A percentile compares a stretch with the other conserved stretches of the same genome.
These are phyloP conservation scores for Tephrocybe sp. DNA, from an alignment of 768 basidiomycete species.

Conservation along the genomic window DNA sequence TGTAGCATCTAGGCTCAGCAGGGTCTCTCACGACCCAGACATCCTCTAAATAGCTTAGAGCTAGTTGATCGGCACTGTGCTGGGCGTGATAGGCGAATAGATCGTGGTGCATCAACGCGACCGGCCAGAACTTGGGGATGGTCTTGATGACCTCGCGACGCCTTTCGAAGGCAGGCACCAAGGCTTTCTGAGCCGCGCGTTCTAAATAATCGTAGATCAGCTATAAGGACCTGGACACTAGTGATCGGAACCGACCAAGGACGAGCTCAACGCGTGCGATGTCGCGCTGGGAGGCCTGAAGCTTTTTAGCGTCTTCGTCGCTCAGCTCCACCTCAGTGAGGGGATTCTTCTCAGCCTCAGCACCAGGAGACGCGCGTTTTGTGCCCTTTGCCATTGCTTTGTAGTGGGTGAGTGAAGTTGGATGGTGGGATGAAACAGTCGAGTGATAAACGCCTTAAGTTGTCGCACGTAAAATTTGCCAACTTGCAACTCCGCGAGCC, in stretches of 20 bases:
- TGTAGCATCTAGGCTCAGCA: conserved; percentile 77
- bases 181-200: conserved; percentile 56
- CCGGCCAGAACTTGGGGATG: conserved; percentile 84
- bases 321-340: conserved; percentile 66
- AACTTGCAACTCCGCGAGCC: conserved; percentile 28
- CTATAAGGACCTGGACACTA: not conserved
- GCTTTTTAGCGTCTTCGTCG: conserved; percentile 70
- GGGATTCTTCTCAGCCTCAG: conserved; percentile 71
- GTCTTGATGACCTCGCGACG: conserved; percentile 64
- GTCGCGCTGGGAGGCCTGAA: conserved; percentile 66
- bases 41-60: conserved; percentile 82
- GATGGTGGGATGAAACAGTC: conserved; percentile 17
- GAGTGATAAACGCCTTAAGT: conserved; percentile 6
- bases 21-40: conserved; percentile 78
- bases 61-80: conserved; percentile 76
- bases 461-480: conserved; percentile 26
- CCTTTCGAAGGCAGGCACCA: conserved; percentile 66
- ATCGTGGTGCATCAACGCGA: conserved; percentile 74
- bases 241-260: conserved; percentile 45
- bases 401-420: conserved; percentile 12
- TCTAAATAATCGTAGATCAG: conserved; percentile 40
- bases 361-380: conserved; percentile 82
- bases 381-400: conserved; percentile 45
- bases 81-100: conserved; percentile 65
- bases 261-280: conserved; percentile 69